Conservation (phyloP, 306 rosid genomes). For the Rosa chinensis region DNA sequence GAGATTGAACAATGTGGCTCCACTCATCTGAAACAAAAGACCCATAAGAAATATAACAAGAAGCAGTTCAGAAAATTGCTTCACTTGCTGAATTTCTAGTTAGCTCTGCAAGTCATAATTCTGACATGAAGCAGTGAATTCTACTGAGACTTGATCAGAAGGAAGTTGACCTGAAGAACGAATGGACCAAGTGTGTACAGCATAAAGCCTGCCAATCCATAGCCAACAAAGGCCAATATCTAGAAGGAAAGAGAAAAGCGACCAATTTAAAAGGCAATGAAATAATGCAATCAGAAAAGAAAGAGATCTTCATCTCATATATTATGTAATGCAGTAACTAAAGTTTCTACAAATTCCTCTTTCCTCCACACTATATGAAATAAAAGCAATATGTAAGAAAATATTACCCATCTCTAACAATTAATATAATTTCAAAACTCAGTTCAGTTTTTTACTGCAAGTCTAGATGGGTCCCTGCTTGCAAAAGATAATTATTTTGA, state of each 20-base stretch:
- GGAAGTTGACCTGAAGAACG: constrained; percentile 35
- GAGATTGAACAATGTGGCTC: constrained; percentile 43
- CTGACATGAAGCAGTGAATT: neutral
- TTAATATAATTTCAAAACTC: neutral
- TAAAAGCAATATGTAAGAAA: neutral
- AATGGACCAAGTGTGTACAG: constrained; percentile 40
- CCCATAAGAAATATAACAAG: neutral
- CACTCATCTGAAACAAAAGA: constrained; percentile 29
- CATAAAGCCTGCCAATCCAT: constrained; percentile 34
- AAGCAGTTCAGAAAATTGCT: constrained; percentile 1
- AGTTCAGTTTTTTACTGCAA: neutral
- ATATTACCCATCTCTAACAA: neutral
- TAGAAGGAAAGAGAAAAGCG: neutral
- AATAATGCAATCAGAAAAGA: neutral
- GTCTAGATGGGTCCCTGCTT: neutral
- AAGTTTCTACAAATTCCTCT: neutral
- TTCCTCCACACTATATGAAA: neutral
- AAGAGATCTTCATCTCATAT: neutral
- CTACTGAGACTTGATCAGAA: neutral
- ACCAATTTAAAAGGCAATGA: neutral
- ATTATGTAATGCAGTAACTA: neutral
- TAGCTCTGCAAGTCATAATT: neutral
- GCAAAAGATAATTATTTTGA: neutral
- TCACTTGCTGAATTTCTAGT: neutral
- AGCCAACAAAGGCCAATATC: constrained; percentile 36